These are phyloP conservation scores for Shiraia sp. DNA, from an alignment of 2,329 filamentous ascomycete genomes.

Conservation along the genomic window DNA sequence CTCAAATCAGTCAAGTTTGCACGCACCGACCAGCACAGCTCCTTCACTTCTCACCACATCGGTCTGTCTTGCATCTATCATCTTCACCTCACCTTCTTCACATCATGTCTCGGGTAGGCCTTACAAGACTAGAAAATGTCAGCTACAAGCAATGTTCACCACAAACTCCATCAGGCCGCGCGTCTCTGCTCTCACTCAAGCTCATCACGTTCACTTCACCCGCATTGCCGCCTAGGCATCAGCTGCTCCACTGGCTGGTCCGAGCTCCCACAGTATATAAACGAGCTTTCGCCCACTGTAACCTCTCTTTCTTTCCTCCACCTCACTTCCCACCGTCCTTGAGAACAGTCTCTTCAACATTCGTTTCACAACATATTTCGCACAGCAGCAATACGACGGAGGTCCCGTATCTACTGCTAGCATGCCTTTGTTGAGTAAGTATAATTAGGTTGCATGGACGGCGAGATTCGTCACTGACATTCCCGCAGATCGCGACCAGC, in stretches of 20 bases:
- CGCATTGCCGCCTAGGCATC: slow-evolving; percentile 1
- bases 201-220: slow-evolving; percentile 7
- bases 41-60: neutral
- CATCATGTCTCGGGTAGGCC: neutral
- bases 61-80: slow-evolving; percentile 7
- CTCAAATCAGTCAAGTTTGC: slow-evolving; percentile 1
- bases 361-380: neutral
- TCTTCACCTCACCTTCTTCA: slow-evolving; percentile 10
- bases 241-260: slow-evolving; percentile 1
- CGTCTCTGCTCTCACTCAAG: slow-evolving; percentile 7
- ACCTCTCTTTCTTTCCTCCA: slow-evolving; percentile 1
- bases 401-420: neutral
- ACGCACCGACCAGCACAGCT: slow-evolving; percentile 3
- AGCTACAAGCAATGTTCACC: slow-evolving; percentile 1
- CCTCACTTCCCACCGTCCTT: neutral
- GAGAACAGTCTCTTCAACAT: neutral
- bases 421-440: neutral
- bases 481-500: too few relatives aligned
- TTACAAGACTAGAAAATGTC: slow-evolving; percentile 8
- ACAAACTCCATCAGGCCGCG: neutral
- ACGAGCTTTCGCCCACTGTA: slow-evolving; percentile 1
- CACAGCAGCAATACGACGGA: neutral
- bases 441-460: too few relatives aligned
- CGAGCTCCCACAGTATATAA: slow-evolving; percentile 6
- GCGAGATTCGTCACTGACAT: too few relatives aligned